Percentiles rank a stretch among this genome's conserved stretches.
phyloP scores from a whole-genome alignment of 2,329 filamentous ascomycete genomes.

The Bimuria novae-zelandiae region DNA sequence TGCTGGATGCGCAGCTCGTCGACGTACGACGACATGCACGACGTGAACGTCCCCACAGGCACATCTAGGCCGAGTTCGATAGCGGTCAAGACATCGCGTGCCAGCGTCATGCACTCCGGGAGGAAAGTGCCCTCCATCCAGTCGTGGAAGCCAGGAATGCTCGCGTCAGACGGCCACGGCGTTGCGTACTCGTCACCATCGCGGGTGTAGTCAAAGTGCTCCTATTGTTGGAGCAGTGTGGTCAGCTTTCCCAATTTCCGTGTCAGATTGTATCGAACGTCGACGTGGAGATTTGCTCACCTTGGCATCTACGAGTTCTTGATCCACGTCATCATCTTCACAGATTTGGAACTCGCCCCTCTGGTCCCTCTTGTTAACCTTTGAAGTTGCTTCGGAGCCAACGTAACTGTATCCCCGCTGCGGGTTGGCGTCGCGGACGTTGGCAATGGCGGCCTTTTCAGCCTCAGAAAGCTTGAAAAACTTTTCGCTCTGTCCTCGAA shows the following conservation, averaged over 20 bases:
- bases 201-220: conserved; percentile 7
- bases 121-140: conserved; percentile 20
- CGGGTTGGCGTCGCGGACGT: conserved; percentile 12
- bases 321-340: conserved; percentile 10
- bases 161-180: conserved; percentile 5
- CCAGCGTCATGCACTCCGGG: conserved; percentile 10
- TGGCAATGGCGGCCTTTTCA: conserved; percentile 9
- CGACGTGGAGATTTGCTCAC: background rate
- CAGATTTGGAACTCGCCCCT: conserved; percentile 4
- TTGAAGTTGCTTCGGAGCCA: conserved; percentile 11
- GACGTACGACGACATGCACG: conserved; percentile 6
- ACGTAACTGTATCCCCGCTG: conserved; percentile 15
- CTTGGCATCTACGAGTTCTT: conserved; percentile 7
- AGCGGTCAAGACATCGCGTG: conserved; percentile 11
- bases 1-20: conserved; percentile 24
- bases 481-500: conserved; percentile 5
- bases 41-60: conserved; percentile 7
- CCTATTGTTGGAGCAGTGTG: background rate
- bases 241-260: background rate
- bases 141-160: conserved; percentile 15
- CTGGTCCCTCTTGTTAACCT: conserved; percentile 7
- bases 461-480: conserved; percentile 15
- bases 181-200: conserved; percentile 5
- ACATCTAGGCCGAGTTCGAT: conserved; percentile 18
- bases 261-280: background rate